Base-by-base conservation (phyloP, 805 yeast genomes). In the Starmerella riodocensis region DNA sequence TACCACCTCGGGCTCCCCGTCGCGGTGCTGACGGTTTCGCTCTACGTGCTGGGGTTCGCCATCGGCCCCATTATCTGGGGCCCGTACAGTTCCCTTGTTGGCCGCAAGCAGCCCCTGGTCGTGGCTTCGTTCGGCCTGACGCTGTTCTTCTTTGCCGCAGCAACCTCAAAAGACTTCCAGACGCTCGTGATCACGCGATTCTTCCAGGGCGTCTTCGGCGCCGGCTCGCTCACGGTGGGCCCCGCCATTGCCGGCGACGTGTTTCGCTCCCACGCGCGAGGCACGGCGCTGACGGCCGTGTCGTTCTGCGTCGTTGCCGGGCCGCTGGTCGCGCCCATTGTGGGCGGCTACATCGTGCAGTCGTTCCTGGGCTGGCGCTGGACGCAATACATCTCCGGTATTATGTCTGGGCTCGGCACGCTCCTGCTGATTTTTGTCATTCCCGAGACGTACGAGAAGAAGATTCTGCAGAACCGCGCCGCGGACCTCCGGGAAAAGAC, bases 51-150 rank as follows among this genome's bases (percentile, higher is more conserved):
- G 30, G 97, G 96, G 9, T 88, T 85, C 60, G 96, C 95, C 1
- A 70, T 83, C 1, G 95, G 96, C 16, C 97, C 97, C 3, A 65
- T 86, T 36, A 53, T 83, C 27, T 86, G 91, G 84, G 95, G 91
- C 20, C 94, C 94, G 4, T 56, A 80, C 27, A 77, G 88, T n/a
- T 93, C 80, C 57, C 53, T 78, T 27, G 76, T 67, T 49, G 91
- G 93, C 22, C 71, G 94, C 58, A 71, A 71, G 56, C 58, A 69
- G 14, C 75, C 81, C 13, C 52, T 80, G 39, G 47, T 78, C 2
- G 46, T 73, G 3, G 71, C 85, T 4, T 58, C 69, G 4, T 62
- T 81, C 30, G 71, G 78, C 1, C 70, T 71, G 53, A 62, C 69
- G 17, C 51, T 70, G 33, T 81, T 83, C 59, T 66, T 68, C 33